Evolutionary conservation across 2,329 filamentous ascomycete species (phyloP), one percentile per base, ranked within the genome.

Genomic region (Botrytis deweyae): DNA sequence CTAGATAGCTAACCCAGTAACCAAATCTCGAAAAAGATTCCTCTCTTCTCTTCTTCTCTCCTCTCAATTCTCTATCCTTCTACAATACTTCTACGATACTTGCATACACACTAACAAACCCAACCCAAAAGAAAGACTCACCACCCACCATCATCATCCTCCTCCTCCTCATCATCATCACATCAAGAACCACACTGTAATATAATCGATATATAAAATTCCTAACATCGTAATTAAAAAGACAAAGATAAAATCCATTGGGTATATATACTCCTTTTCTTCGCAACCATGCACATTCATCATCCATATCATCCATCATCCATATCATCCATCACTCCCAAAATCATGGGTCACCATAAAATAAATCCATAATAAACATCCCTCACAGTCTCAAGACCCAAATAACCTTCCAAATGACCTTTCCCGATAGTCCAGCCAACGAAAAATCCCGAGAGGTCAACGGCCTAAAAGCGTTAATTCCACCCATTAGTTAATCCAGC

Each of bases 141-240:
- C 29, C 16, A 29, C 52, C 2, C 7, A 29, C 29, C 16, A 36
- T 20, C 2, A 10, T 22, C 36, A 22, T 14, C 29, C 29, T 29
- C 29, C 29, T 29, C 29, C 29, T 29, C 29, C 29, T 22, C 36
- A 22, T 14, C 12, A 40, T 6, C 9, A 40, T 67, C 20, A 18
- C 42, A 16, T 52, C 42, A 33, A 18, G 42, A 46, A n/a, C 14
- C 25, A 67, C 6, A 14, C 22, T 12, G 8, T 20, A 25, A 3
- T 67, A 18, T 29, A 33, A 33, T 44, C 3, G n/a, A 55, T 22
- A 52, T 20, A 16, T 68, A 40, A 25, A 44, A 55, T 46, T 62
- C 3, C n/a, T 36, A 38, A n/a, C 36, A 22, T 46, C 29, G 12
- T 63, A 83, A 74, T 82, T 49, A 29, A 6, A 29, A 20, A 29